These are phyloP conservation scores for Erythrophleum fordii DNA, from an alignment of 306 rosid species.

Conservation along the genomic window DNA sequence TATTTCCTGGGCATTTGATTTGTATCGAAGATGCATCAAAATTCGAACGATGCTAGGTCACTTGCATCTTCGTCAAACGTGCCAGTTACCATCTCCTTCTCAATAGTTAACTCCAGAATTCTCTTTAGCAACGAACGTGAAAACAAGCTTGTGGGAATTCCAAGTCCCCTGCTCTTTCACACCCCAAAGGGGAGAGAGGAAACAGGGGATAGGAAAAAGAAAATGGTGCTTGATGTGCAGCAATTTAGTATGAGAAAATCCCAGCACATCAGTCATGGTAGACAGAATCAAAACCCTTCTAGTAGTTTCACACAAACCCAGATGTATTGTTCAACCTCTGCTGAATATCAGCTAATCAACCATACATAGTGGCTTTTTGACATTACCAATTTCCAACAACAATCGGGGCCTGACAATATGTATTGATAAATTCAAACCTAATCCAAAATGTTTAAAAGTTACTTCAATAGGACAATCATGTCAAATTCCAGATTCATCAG, in stretches of 20 bases:
- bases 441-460: neutral
- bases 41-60: too few species aligned
- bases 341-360: neutral
- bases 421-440: neutral
- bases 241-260: neutral
- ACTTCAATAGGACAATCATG: neutral
- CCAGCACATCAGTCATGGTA: neutral
- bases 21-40: neutral
- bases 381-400: neutral
- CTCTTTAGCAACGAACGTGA: too few species aligned
- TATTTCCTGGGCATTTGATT: too few species aligned
- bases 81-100: too few species aligned
- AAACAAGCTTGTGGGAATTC: neutral
- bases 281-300: neutral
- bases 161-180: neutral
- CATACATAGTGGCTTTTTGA: neutral
- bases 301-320: neutral
- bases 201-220: neutral
- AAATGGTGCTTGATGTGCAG: neutral
- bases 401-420: neutral
- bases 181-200: neutral
- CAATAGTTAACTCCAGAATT: too few species aligned
- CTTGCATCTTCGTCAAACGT: too few species aligned
- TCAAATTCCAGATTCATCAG: neutral
- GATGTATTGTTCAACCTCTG: neutral